phyloP scores from a whole-genome alignment of 164 flowering plant species.

The Annona squamosa region DNA sequence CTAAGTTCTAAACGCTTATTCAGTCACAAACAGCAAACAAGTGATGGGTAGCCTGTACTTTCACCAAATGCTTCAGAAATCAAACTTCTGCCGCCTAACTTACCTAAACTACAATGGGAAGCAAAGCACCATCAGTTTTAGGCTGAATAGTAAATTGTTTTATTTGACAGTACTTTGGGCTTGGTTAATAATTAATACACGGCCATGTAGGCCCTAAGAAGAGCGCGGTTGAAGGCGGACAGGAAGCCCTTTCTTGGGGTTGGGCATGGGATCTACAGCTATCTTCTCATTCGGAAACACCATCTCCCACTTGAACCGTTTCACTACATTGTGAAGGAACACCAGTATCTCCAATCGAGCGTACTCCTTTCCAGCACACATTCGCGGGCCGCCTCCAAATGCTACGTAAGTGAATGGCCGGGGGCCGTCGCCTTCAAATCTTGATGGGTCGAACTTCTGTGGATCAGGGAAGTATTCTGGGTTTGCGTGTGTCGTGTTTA shows the following conservation, averaged over 20 bases:
- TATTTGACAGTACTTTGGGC: no score
- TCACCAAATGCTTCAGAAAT: no score
- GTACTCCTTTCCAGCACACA: slow-evolving; percentile 5
- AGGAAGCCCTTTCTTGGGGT: slow-evolving; percentile 3
- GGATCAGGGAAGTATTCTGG: slow-evolving; percentile 15
- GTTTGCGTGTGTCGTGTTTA: slow-evolving; percentile 15
- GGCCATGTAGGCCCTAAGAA: not conserved
- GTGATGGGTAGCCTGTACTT: no score
- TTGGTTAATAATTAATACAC: no score
- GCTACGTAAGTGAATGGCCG: slow-evolving; percentile 13
- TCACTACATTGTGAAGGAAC: slow-evolving; percentile 3
- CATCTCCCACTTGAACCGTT: slow-evolving; percentile 2
- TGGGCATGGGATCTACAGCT: not conserved
- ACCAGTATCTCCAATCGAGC: slow-evolving; percentile 7
- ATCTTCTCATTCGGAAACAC: slow-evolving; percentile 3
- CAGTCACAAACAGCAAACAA: no score
- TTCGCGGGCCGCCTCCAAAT: slow-evolving; percentile 17
- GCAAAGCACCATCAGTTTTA: no score
- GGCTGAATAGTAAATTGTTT: no score
- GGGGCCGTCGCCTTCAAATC: slow-evolving; percentile 17
- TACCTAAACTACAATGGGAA: no score
- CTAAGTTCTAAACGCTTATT: no score
- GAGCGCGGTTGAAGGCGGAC: slow-evolving; percentile 1
- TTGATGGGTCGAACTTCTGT: slow-evolving; percentile 16
- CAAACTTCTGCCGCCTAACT: no score